These are phyloP conservation scores for Taiwanofungus camphoratus DNA, from an alignment of 1,284 basidiomycete genomes.

Conservation along the genomic window DNA sequence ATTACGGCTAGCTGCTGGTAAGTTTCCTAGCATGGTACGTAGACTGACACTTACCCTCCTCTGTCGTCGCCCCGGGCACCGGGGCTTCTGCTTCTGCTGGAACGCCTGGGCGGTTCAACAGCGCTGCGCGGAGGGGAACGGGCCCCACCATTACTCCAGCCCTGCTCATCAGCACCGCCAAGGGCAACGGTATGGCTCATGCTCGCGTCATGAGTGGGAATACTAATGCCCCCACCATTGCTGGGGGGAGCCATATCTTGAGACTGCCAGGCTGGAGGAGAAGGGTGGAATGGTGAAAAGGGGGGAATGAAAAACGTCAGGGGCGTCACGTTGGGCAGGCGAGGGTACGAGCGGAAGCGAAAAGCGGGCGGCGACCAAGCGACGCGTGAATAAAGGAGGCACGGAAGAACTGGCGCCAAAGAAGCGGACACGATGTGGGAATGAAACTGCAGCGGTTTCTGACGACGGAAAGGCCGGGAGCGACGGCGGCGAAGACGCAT, in stretches of 20 bases:
- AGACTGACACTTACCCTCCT: conserved; percentile 37
- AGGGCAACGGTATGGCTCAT: conserved; percentile 32
- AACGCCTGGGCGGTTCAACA: conserved; percentile 49
- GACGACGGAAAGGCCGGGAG: conserved; percentile 12
- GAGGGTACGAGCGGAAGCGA: conserved; percentile 18
- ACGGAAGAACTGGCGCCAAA: conserved; percentile 9
- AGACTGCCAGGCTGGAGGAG: conserved; percentile 73
- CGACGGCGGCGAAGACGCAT: conserved; percentile 15
- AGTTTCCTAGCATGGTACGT: conserved; percentile 6
- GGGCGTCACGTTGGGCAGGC: conserved; percentile 26
- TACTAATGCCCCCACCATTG: conserved; percentile 55
- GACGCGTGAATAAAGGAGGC: conserved; percentile 18
- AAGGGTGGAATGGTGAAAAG: conserved; percentile 14
- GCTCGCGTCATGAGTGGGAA: conserved; percentile 52
- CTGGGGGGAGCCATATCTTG: conserved; percentile 66
- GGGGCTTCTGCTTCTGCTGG: conserved; percentile 69
- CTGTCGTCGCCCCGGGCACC: conserved; percentile 44
- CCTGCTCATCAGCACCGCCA: conserved; percentile 34
- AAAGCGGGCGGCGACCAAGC: conserved; percentile 18
- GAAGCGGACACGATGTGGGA: conserved; percentile 12
- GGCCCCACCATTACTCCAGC: conserved; percentile 36
- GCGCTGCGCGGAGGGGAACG: conserved; percentile 44
- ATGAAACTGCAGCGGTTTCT: conserved; percentile 8
- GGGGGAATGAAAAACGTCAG: conserved; percentile 28
- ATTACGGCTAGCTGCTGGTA: conserved; percentile 7